Conservation (phyloP, 352 stramenopile species). For the Thalassiosira exigua region DNA sequence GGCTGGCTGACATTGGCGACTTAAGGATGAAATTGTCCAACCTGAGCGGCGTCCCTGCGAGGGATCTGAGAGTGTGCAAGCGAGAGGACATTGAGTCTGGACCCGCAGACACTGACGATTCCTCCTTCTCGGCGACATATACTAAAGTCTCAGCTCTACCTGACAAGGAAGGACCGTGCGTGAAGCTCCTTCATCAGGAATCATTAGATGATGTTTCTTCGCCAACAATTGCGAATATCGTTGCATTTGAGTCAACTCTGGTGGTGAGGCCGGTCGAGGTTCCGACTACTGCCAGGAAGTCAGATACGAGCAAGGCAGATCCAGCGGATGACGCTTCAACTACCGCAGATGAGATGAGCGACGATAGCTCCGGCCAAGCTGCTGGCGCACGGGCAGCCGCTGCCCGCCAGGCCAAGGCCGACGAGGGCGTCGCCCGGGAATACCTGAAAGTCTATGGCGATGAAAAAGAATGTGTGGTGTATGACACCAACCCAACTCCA, state of each 20-base stretch:
- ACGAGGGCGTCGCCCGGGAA: slow-evolving; percentile 45
- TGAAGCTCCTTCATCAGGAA: slow-evolving; percentile 67
- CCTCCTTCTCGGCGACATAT: slow-evolving; percentile 36
- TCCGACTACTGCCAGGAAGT: slow-evolving; percentile 2
- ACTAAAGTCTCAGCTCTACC: slow-evolving; percentile 68
- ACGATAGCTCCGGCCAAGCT: slow-evolving; percentile 44
- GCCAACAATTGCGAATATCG: slow-evolving; percentile 65
- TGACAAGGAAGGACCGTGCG: slow-evolving; percentile 81
- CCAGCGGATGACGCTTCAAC: slow-evolving; percentile 52
- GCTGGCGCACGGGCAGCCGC: slow-evolving; percentile 37
- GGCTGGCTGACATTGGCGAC: slow-evolving; percentile 81
- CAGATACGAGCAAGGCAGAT: slow-evolving; percentile 8
- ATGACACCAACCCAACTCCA: slow-evolving; percentile 73
- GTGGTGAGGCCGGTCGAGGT: slow-evolving; percentile 44
- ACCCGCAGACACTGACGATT: slow-evolving; percentile 30
- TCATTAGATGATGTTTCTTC: slow-evolving; percentile 46
- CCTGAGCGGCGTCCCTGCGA: slow-evolving; percentile 71
- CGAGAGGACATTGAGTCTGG: slow-evolving; percentile 65
- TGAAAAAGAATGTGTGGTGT: slow-evolving; percentile 77
- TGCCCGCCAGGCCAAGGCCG: slow-evolving; percentile 18
- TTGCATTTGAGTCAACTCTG: slow-evolving; percentile 82
- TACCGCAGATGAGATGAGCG: slow-evolving; percentile 53
- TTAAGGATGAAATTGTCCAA: slow-evolving; percentile 82
- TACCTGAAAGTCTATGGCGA: slow-evolving; percentile 77
- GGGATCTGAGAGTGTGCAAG: slow-evolving; percentile 68